A percentile compares a stretch with the other conserved stretches of the same genome.
These are phyloP conservation scores for Circinella umbellata DNA, from an alignment of 371 early-diverging fungal species.

Conservation along the genomic window DNA sequence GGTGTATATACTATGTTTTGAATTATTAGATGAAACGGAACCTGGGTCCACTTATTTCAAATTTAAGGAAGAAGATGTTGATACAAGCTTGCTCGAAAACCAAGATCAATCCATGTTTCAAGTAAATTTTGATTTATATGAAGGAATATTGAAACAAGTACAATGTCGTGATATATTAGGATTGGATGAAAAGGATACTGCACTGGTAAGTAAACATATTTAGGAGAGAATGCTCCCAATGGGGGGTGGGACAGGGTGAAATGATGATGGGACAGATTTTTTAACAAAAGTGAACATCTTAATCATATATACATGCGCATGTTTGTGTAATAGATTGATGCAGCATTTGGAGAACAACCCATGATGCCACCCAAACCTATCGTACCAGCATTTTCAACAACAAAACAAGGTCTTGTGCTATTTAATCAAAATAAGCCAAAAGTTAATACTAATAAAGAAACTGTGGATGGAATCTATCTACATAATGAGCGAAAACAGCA, in stretches of 20 bases:
- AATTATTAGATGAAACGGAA: slow-evolving; percentile 24
- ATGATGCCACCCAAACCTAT: slow-evolving; percentile 39
- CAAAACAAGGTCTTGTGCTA: slow-evolving; percentile 39
- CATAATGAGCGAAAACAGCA: slow-evolving; percentile 32
- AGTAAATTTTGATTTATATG: slow-evolving; percentile 39
- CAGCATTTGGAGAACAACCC: slow-evolving; percentile 31
- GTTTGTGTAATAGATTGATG: slow-evolving; percentile 23
- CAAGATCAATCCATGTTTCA: slow-evolving; percentile 33
- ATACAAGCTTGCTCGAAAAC: slow-evolving; percentile 18
- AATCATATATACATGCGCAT: neutral
- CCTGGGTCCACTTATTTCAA: slow-evolving; percentile 45
- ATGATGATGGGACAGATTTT: too few relatives aligned
- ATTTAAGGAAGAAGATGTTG: slow-evolving; percentile 47
- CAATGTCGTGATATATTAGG: slow-evolving; percentile 29
- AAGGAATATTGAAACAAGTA: slow-evolving; percentile 22
- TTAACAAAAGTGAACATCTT: too few relatives aligned
- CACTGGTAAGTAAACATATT: slow-evolving; percentile 23
- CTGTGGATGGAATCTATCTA: slow-evolving; percentile 43
- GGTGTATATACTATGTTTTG: neutral
- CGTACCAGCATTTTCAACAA: slow-evolving; percentile 47
- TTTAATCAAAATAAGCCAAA: slow-evolving; percentile 29
- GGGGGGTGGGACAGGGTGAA: too few relatives aligned
- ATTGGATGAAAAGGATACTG: slow-evolving; percentile 31
- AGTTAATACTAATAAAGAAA: slow-evolving; percentile 18
- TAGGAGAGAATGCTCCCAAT: neutral